Evolutionary conservation across 768 basidiomycete species (phyloP), one percentile per base, ranked within the genome.

Genomic region (Boletus reticuloceps): DNA sequence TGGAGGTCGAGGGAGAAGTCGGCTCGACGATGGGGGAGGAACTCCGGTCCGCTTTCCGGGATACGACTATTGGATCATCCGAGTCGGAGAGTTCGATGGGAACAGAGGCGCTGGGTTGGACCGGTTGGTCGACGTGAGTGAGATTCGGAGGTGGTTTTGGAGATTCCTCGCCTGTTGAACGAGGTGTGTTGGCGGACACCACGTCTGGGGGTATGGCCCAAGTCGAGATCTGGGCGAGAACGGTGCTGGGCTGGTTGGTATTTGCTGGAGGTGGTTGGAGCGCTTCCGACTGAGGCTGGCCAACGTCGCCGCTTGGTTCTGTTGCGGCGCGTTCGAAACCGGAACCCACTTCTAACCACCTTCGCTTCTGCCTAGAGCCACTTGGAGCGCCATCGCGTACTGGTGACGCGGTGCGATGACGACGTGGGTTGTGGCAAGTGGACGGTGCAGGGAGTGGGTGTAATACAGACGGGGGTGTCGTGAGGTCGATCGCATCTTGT

Each of bases 141-240:
- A 42, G 29, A n/a, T 20, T 32, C 27, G n/a, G 41, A 8, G 37
- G 39, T 46, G 13, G 11, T 20, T 17, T 29, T 0, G 20, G 20
- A 4, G 25, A 14, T 32, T 41, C 40, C 49, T 39, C 38, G 17
- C 27, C 27, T 29, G 27, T 29, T 29, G 27, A 29, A 13, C n/a
- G 11, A 14, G 34, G 11, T 13, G 34, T 1, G 34, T 14, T 29
- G 8, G 9, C 27, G 13, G 13, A 11, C 12, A 25, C 47, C 4
- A 66, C 25, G 20, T 54, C 55, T 32, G 54, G 42, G 17, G 62
- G 52, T 9, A 68, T 59, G 16, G 56, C 58, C 66, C 66, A 68
- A 0, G 64, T 64, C 48, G 67, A 58, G 50, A 66, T 41, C 8
- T 47, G 67, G 29, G 50, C 29, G 14, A 42, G 37, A n/a, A 14